These are phyloP conservation scores for Aquilaria agallochum DNA, from an alignment of 441 rosid genomes.

Conservation along the genomic window DNA sequence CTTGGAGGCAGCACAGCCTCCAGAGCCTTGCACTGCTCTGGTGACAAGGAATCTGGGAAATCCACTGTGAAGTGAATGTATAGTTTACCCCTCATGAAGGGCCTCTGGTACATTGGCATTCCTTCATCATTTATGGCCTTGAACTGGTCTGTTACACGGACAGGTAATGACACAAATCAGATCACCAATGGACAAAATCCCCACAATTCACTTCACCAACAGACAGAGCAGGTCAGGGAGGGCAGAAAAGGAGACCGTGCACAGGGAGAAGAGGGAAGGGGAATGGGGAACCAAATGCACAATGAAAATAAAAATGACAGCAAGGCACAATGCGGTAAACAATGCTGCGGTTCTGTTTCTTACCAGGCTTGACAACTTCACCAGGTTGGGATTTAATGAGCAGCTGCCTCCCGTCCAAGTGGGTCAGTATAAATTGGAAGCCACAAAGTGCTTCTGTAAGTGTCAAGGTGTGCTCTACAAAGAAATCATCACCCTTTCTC, in stretches of 20 bases:
- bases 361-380: slow-evolving; percentile 89
- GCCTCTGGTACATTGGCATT: slow-evolving; percentile 86
- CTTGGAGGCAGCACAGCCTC: slow-evolving; percentile 65
- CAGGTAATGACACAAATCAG: too few species aligned
- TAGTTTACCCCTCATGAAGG: slow-evolving; percentile 90
- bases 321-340: neutral
- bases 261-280: too few species aligned
- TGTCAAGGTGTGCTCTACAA: slow-evolving; percentile 73
- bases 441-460: slow-evolving; percentile 93
- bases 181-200: too few species aligned
- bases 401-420: slow-evolving; percentile 85
- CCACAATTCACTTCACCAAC: too few species aligned
- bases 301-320: neutral
- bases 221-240: too few species aligned
- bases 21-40: slow-evolving; percentile 68
- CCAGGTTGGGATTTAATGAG: slow-evolving; percentile 84
- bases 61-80: slow-evolving; percentile 86
- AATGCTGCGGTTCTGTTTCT: neutral
- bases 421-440: slow-evolving; percentile 73
- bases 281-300: too few species aligned
- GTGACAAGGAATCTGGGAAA: slow-evolving; percentile 66
- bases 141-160: slow-evolving; percentile 48
- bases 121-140: slow-evolving; percentile 93
- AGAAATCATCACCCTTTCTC: slow-evolving; percentile 85
- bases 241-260: too few species aligned